Base-by-base conservation (phyloP, 768 basidiomycete genomes). In the Tylopilus felleus region DNA sequence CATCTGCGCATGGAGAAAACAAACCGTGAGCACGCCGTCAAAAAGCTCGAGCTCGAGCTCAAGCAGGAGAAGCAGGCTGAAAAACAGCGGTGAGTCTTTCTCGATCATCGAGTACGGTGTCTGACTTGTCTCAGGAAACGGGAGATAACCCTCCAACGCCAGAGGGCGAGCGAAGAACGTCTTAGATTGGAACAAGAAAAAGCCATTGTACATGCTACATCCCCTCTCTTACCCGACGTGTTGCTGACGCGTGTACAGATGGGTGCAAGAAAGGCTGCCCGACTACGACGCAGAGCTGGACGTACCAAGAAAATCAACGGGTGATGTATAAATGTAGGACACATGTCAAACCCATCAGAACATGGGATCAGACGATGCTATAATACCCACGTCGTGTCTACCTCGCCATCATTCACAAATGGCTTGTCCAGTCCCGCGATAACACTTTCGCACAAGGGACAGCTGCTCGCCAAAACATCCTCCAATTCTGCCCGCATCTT, bases 381-480 rank as follows among this genome's bases (percentile, higher is more conserved):
- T 58, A 93, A 66, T 53, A 80, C 75, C 91, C 91, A 93, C 50
- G 85, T 89, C 50, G 77, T 75, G 70, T 92, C 89, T 39, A 79
- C 75, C 71, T 94, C 92, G 28, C 85, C 93, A 31, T 85, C 81
- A 59, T 80, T 77, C 46, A 90, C 82, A 63, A 98, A 98, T 13
- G 92, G 85, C 68, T 84, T 87, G 68, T 98, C 95, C 61, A 98
- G 71, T 6, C 88, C 87, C 5, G 78, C 84, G 42, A 97, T 80
- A 17, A 94, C 88, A 57, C 86, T 86, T 66, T 98, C 97, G 70
- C 97, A 99, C 53, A 98, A 72, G 28, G 95, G 94, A 74, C 97
- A 98, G 55, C 80, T 90, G 60, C 88, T 86, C 17, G 94, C 88
- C 38, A 99, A 75, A 56, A 98, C 68, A 49, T 93, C 90, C 61